Evolutionary conservation across 2,329 filamentous ascomycete genomes (phyloP).

Genomic region (Aureobasidium pullulans): DNA sequence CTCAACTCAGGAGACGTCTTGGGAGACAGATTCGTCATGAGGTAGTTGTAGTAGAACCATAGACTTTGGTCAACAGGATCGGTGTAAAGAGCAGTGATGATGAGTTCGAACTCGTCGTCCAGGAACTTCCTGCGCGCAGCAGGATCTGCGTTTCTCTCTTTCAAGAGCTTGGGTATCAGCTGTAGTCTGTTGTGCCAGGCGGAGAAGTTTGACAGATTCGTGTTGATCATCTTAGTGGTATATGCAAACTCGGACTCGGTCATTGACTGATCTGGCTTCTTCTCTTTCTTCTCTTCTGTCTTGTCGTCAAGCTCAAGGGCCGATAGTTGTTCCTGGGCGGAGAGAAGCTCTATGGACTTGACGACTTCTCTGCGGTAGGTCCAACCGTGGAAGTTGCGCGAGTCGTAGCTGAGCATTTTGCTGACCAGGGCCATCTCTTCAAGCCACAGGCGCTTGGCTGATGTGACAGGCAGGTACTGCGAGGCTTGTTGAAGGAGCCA

Average conservation of each 20-base stretch:
- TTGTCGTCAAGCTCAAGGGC: slow-evolving; percentile 24
- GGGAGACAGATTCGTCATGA: slow-evolving; percentile 61
- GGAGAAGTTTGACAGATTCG: slow-evolving; percentile 90
- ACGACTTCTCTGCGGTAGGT: slow-evolving; percentile 78
- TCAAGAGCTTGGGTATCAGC: slow-evolving; percentile 68
- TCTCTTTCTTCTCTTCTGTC: slow-evolving; percentile 7
- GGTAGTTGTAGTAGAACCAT: slow-evolving; percentile 93
- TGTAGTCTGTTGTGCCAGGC: slow-evolving; percentile 91
- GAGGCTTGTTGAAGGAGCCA: slow-evolving; percentile 76
- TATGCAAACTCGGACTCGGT: slow-evolving; percentile 78
- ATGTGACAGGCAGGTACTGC: slow-evolving; percentile 47
- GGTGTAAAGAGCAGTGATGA: slow-evolving; percentile 73
- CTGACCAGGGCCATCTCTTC: slow-evolving; percentile 73
- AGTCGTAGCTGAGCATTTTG: slow-evolving; percentile 83
- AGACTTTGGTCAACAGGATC: slow-evolving; percentile 92
- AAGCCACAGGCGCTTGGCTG: slow-evolving; percentile 66
- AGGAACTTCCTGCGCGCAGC: slow-evolving; percentile 60
- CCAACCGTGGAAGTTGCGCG: slow-evolving; percentile 95
- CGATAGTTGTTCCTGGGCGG: background rate
- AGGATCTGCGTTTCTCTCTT: slow-evolving; percentile 60
- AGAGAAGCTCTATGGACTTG: slow-evolving; percentile 59
- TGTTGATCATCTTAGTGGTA: slow-evolving; percentile 78
- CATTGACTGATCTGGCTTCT: slow-evolving; percentile 46
- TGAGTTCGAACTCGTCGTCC: slow-evolving; percentile 66
- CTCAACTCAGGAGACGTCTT: slow-evolving; percentile 43